Evolutionary conservation across 2,329 filamentous ascomycete species (phyloP).

Genomic region (Celoporthe dispersa): DNA sequence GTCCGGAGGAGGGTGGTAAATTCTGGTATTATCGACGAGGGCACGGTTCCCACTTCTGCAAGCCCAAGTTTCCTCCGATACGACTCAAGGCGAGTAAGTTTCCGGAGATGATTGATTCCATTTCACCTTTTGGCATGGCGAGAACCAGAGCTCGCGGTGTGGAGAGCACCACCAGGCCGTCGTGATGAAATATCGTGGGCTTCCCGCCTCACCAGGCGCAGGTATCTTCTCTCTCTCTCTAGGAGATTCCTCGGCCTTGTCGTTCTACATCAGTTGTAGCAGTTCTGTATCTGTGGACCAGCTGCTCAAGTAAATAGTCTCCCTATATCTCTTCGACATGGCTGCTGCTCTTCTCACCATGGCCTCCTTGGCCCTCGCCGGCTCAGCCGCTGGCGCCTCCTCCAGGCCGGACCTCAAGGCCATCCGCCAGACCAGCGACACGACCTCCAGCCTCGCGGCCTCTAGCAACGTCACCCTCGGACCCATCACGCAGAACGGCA

Average conservation of each 20-base stretch:
- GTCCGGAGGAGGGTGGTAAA: neutral
- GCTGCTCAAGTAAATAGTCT: neutral
- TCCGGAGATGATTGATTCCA: neutral
- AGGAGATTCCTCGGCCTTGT: neutral
- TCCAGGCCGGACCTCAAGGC: too few relatives aligned
- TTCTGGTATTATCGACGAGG: neutral
- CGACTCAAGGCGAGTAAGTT: constrained; percentile 1
- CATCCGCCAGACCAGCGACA: too few relatives aligned
- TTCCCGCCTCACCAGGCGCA: neutral
- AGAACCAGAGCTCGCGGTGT: neutral
- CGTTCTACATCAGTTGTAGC: neutral
- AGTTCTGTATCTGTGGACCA: neutral
- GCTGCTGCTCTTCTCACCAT: neutral
- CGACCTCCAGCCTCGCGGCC: too few relatives aligned
- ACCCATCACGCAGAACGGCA: constrained; percentile 12
- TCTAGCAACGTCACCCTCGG: constrained; percentile 22
- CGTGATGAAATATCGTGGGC: constrained; percentile 1
- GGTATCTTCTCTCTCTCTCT: neutral
- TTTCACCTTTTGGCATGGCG: neutral
- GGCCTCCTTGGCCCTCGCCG: constrained; percentile 17
- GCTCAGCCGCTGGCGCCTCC: constrained; percentile 13
- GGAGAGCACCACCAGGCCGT: neutral
- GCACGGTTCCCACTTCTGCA: constrained; percentile 3
- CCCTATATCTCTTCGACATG: neutral
- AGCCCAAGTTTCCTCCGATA: neutral